Evolutionary conservation across 78 protist genomes (phyloP), one percentile per base, ranked within the genome.

Genomic region (Cavenderia fasciculata): DNA sequence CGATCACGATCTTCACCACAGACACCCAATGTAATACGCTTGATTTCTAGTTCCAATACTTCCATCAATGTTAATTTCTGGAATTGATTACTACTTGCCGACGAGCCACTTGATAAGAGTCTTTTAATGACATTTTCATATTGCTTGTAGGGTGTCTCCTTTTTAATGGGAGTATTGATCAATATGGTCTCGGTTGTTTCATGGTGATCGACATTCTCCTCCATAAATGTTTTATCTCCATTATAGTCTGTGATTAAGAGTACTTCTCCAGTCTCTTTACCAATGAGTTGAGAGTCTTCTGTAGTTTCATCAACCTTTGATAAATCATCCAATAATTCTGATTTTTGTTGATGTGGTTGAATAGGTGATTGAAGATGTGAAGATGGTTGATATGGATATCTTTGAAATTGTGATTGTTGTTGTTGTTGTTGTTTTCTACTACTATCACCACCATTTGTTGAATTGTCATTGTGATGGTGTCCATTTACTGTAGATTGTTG

Each of bases 41-140:
- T 82, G 23, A 27, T 44, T 41, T 82, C 90, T n/a, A 82, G 49
- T 44, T 82, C 90, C n/a, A 82, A 38, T 82, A 70, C 3, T 8
- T 82, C 90, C 18, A 68, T 40, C 11, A 82, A 41, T 40, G 33
- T 29, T 8, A 57, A 21, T 27, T 21, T 4, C 10, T 10, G 54
- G 14, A 49, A 18, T 12, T 49, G 54, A 12, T 12, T 14, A 14
- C 54, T 49, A 14, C 14, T 49, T 12, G 12, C 14, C 27, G 12
- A 18, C 27, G 27, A 18, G 12, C 54, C 54, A 49, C 54, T 49
- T n/a, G n/a, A n/a, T n/a, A n/a, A n/a, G n/a, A n/a, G n/a, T n/a
- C n/a, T n/a, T n/a, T n/a, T n/a, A n/a, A n/a, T n/a, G n/a, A n/a
- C n/a, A n/a, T n/a, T 21, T 52, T 19, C 8, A 52, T 52, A 52